Conservation (phyloP, 805 yeast genomes). For the Kluyveromyces dobzhanskii region DNA sequence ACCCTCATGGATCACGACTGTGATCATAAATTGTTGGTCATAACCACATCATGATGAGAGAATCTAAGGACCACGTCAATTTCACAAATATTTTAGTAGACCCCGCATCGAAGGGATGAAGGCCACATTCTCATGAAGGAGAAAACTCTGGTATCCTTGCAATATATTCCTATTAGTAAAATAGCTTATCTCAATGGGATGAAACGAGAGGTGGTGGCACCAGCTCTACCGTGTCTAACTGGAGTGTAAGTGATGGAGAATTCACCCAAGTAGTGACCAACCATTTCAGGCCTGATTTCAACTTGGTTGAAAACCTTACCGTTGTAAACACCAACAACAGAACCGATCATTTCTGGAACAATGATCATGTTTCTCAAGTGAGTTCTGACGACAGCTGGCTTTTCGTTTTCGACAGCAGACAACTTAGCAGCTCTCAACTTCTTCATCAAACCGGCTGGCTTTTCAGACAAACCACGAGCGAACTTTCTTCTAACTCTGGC, state of each 20-base stretch:
- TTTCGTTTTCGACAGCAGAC: constrained; percentile 84
- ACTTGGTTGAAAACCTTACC: constrained; percentile 99
- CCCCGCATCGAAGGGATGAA: no score
- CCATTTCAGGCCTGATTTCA: constrained; percentile 99
- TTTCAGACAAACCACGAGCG: constrained; percentile 92
- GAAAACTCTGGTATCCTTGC: no score
- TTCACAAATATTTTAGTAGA: no score
- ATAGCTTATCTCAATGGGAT: constrained; percentile 52
- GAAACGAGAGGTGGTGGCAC: constrained; percentile 72
- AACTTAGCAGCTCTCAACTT: constrained; percentile 96
- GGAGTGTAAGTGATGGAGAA: constrained; percentile 99
- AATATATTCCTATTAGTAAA: background rate
- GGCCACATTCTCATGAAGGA: no score
- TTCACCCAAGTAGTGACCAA: constrained; percentile 99
- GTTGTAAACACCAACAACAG: constrained; percentile 97
- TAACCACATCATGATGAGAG: no score
- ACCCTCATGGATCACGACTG: no score
- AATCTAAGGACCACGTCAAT: no score
- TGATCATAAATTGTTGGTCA: no score
- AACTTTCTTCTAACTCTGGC: constrained; percentile 99
- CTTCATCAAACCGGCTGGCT: constrained; percentile 93
- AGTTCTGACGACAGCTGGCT: constrained; percentile 97
- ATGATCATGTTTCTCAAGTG: constrained; percentile 98
- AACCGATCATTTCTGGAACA: constrained; percentile 99
- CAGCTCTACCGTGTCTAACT: constrained; percentile 99